Evolutionary conservation across 306 rosid species (phyloP).

Genomic region (Macrotyloma uniflorum): DNA sequence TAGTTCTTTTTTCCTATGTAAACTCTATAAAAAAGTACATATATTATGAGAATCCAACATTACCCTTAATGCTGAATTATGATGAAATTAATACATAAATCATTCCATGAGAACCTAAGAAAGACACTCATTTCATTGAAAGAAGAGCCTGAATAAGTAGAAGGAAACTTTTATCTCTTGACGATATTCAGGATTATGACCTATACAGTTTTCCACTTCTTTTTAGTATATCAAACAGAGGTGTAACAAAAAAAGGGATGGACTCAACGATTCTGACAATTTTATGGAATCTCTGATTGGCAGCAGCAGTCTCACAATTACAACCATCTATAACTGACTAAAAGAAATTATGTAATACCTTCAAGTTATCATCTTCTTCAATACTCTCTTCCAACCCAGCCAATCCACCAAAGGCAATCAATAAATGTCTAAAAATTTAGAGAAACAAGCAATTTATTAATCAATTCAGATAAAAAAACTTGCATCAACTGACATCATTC

Average conservation of each 20-base stretch:
- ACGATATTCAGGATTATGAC: slow-evolving; percentile 6
- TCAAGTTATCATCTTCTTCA: slow-evolving; percentile 79
- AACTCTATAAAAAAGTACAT: background rate
- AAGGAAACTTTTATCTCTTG: background rate
- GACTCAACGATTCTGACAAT: background rate
- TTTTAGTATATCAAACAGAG: slow-evolving; percentile 25
- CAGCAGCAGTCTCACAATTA: slow-evolving; percentile 26
- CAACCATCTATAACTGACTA: background rate
- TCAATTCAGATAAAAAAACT: slow-evolving; percentile 3
- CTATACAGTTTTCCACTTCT: slow-evolving; percentile 8
- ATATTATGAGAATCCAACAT: slow-evolving; percentile 1
- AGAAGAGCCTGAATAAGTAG: background rate
- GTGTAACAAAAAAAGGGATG: slow-evolving; percentile 14
- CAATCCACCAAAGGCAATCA: slow-evolving; percentile 96
- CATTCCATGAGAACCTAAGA: slow-evolving; percentile 18
- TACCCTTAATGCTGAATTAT: slow-evolving; percentile 7
- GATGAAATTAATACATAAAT: background rate
- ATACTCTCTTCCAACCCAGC: slow-evolving; percentile 97
- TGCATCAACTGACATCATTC: slow-evolving; percentile 11
- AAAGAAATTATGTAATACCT: slow-evolving; percentile 50
- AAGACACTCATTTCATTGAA: background rate
- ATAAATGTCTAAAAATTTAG: slow-evolving; percentile 67
- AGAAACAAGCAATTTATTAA: slow-evolving; percentile 34
- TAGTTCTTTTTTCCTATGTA: background rate
- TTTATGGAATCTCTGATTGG: slow-evolving; percentile 14